phyloP scores from a whole-genome alignment of 2,329 filamentous ascomycete genomes.

The Helminthosporium solani region DNA sequence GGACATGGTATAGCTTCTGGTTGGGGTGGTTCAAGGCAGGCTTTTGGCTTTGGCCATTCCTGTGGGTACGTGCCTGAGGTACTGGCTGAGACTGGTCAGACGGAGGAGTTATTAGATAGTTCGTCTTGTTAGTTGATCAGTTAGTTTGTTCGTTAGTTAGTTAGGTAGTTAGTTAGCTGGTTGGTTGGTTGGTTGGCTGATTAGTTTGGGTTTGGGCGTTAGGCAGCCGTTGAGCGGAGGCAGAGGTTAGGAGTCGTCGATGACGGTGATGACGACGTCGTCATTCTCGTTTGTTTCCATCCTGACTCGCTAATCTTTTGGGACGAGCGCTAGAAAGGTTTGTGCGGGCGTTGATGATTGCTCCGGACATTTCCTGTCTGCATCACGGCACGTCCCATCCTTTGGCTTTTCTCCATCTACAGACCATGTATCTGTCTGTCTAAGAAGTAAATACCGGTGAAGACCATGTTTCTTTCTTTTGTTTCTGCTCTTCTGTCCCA shows the following conservation, averaged over 20 bases:
- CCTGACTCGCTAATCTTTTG: constrained; percentile 12
- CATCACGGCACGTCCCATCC: constrained; percentile 5
- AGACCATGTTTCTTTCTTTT: neutral
- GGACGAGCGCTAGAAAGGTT: constrained; percentile 15
- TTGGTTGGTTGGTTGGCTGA: too few relatives aligned
- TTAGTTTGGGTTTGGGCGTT: too few relatives aligned
- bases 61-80: too few relatives aligned
- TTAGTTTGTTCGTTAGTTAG: too few relatives aligned
- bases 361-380: constrained; percentile 15
- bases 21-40: too few relatives aligned
- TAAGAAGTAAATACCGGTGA: too few relatives aligned
- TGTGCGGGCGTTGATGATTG: constrained; percentile 16
- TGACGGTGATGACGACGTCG: neutral
- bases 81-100: too few relatives aligned
- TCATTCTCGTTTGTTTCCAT: neutral
- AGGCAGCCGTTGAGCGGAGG: neutral
- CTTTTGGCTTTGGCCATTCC: neutral
- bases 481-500: neutral
- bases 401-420: neutral
- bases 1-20: too few relatives aligned
- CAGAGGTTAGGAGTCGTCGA: neutral
- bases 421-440: too few relatives aligned
- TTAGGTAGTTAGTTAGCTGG: too few relatives aligned
- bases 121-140: too few relatives aligned
- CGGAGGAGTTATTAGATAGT: too few relatives aligned